Evolutionary conservation across 352 stramenopile genomes (phyloP), one percentile per base, ranked within the genome.

Genomic region (Globisporangium irregulare): DNA sequence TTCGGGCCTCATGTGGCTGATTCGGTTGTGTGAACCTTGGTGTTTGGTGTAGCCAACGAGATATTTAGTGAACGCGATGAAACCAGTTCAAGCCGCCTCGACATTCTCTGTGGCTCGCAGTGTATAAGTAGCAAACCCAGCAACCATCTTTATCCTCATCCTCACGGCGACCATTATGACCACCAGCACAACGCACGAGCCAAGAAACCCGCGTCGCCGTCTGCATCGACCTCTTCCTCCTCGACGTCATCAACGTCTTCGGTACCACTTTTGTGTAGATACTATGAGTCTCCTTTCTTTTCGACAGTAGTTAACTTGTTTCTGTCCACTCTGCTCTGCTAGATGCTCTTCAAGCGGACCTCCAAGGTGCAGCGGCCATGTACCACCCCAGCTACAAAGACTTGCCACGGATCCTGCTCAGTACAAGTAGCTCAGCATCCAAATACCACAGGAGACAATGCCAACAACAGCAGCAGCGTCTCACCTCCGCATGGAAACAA

Each of bases 361-460:
- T 64, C 61, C 4, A 72, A 72, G n/a, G 60, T 72, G 12, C 51
- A 67, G 20, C 59, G 66, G 9, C 66, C 59, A 12, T 72, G 66
- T n/a, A 60, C 62, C 24, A 53, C 67, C 38, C 9, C 65, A 71
- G 1, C 65, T 34, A 54, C 61, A 27, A 36, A 57, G 25, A 36
- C 66, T 53, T 51, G 24, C 25, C 36, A 57, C 3, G 4, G n/a
- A 3, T 9, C 51, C 1, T 67, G 66, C 10, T 48, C 43, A 27
- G 18, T 51, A 46, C 38, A 20, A 41, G 38, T 22, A 55, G n/a
- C 36, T 43, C 54, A 20, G 0, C 18, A 41, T 59, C 36, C 41
- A 48, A 48, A 15, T n/a, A 20, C 15, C 41, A 48, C 41, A n/a
- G 41, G 14, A 8, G 14, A 27, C 29, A 4, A 20, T 27, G 1